Evolutionary conservation across 179 eudicot genomes (phyloP).

Genomic region (Sideroxylon spinosum): DNA sequence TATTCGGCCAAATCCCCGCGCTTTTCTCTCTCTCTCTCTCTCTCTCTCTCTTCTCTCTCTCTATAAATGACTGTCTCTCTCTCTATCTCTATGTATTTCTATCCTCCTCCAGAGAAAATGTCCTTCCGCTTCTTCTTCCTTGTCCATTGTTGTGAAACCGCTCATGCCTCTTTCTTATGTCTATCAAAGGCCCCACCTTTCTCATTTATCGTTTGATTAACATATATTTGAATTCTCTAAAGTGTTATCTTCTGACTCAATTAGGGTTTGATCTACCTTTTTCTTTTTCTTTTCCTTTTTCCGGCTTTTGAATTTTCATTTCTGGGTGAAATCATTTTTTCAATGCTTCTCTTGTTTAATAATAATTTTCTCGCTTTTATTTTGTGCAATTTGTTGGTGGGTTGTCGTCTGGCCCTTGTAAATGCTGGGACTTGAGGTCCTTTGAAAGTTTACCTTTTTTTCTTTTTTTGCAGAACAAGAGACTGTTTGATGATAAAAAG

Average conservation of each 20-base stretch:
- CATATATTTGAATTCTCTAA: background rate
- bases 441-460: slow-evolving; percentile 18
- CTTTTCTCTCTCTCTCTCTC: background rate
- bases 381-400: slow-evolving; percentile 14
- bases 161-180: background rate
- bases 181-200: background rate
- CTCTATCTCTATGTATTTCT: background rate
- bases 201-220: background rate
- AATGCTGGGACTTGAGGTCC: slow-evolving; percentile 12
- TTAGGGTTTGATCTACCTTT: slow-evolving; percentile 20
- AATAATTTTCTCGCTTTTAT: background rate
- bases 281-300: background rate
- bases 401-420: background rate
- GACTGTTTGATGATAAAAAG: slow-evolving; percentile 18
- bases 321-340: slow-evolving; percentile 14
- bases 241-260: background rate
- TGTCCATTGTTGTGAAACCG: background rate
- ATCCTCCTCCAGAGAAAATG: too few relatives aligned
- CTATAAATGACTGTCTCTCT: background rate
- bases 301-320: slow-evolving; percentile 6
- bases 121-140: background rate
- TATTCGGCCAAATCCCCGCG: background rate
- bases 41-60: too few relatives aligned
- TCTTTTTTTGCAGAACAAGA: background rate
- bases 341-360: background rate